Evolutionary conservation across 2,329 filamentous ascomycete genomes (phyloP), one percentile per base, ranked within the genome.

Genomic region (Pleomassaria siparia): DNA sequence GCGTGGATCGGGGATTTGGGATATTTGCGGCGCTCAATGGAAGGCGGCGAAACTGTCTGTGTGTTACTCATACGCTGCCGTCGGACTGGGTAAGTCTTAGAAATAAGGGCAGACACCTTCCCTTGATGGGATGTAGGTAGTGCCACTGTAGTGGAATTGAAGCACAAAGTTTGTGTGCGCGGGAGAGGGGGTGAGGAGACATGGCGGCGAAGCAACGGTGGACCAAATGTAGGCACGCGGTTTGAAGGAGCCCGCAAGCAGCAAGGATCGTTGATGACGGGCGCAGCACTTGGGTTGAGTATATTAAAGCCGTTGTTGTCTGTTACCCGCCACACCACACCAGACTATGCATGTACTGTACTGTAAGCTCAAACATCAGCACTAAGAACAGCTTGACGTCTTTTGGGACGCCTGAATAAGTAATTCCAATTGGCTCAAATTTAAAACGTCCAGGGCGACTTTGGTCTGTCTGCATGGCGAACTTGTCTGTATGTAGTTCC

Each of bases 1-100:
- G 40, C 12, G 9, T 18, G 26, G 39, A 25, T 42, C 36, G 36
- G 37, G 21, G 28, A 32, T 47, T 47, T 16, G 32, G 44, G 24
- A 22, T 13, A 20, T 37, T 4, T 6, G 35, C 21, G 4, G n/a
- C 35, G 35, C 35, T 37, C 35, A 37, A 37, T 37, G 6, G 35
- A 37, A 37, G 35, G 24, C 9, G 18, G 35, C 10, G 35, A 20
- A 6, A 37, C 18, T 20, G n/a, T n/a, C n/a, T n/a, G n/a, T n/a
- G n/a, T 21, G 35, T 13, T 4, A 35, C 20, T 37, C 35, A 37
- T 37, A 20, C 35, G 35, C 35, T 24, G 18, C 10, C 35, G 18
- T 20, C 32, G 32, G 16, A 21, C 15, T 36, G 9, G 32, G 32
- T 33, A 13, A 12, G 4, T 21, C 18, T 10, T 11, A 37, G 24